phyloP scores from a whole-genome alignment of 176 grass and related monocot species.

The Paspalum notatum region DNA sequence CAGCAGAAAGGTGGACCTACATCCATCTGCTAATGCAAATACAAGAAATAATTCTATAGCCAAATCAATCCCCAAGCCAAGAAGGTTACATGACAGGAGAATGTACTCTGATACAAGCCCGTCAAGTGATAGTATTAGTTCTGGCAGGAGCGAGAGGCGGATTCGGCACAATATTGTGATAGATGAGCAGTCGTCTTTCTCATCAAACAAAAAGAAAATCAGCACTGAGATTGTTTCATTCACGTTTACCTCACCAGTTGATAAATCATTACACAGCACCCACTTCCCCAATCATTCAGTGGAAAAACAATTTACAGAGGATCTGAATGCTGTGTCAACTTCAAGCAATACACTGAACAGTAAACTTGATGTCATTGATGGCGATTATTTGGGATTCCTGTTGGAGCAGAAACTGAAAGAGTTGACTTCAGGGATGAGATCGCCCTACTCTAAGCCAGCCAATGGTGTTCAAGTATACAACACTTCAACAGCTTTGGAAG shows the following conservation, averaged over 20 bases:
- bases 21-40: slow-evolving; percentile 29
- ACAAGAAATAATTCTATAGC: slow-evolving; percentile 44
- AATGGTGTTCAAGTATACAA: slow-evolving; percentile 38
- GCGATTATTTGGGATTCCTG: slow-evolving; percentile 80
- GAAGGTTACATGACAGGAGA: slow-evolving; percentile 51
- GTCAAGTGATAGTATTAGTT: slow-evolving; percentile 41
- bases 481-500: slow-evolving; percentile 44
- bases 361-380: slow-evolving; percentile 60
- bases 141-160: slow-evolving; percentile 57
- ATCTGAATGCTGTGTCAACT: slow-evolving; percentile 35
- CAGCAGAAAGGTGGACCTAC: slow-evolving; percentile 48
- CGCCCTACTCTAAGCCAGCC: slow-evolving; percentile 60
- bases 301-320: slow-evolving; percentile 37
- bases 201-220: slow-evolving; percentile 56
- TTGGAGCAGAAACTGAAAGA: slow-evolving; percentile 90
- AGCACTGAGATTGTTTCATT: slow-evolving; percentile 91
- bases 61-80: slow-evolving; percentile 54
- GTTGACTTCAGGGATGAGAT: slow-evolving; percentile 57
- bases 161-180: slow-evolving; percentile 84
- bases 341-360: slow-evolving; percentile 33
- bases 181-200: slow-evolving; percentile 64
- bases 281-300: slow-evolving; percentile 38
- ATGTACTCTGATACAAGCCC: slow-evolving; percentile 45
- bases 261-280: slow-evolving; percentile 54
- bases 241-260: slow-evolving; percentile 88